Evolutionary conservation across 192 early-diverging fungal genomes (phyloP).

Genomic region (Paraglomus brasilianum): DNA sequence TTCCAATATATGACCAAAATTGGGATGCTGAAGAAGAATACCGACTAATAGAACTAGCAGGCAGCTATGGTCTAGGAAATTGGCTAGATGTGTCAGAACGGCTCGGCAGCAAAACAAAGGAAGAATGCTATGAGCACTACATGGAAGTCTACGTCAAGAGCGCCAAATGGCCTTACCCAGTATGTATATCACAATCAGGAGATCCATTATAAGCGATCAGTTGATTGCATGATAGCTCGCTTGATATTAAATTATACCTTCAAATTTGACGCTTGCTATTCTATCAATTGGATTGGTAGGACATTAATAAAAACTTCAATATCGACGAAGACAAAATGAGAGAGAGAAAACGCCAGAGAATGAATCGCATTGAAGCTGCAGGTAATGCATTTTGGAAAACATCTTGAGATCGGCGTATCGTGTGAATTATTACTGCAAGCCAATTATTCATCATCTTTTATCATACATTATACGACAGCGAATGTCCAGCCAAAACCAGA

Average conservation of each 20-base stretch:
- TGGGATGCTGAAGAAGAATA: conserved; percentile 98
- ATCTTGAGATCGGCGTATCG: not conserved
- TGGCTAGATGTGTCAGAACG: conserved; percentile 94
- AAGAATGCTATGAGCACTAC: conserved; percentile 89
- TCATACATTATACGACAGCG: too few relatives aligned
- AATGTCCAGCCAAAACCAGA: too few relatives aligned
- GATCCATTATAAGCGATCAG: too few relatives aligned
- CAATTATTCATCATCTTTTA: not conserved
- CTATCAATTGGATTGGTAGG: conserved; percentile 33
- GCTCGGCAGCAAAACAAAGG: conserved; percentile 86
- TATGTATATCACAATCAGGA: conserved; percentile 43
- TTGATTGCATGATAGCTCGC: not conserved
- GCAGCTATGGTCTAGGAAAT: conserved; percentile 92
- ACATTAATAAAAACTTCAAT: conserved; percentile 70
- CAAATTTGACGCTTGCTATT: not conserved
- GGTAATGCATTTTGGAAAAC: too few relatives aligned
- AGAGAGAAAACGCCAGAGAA: conserved; percentile 36
- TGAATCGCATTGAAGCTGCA: conserved; percentile 20
- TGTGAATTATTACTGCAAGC: not conserved
- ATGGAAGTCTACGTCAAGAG: conserved; percentile 77
- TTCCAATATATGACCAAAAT: conserved; percentile 82
- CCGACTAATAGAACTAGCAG: conserved; percentile 83
- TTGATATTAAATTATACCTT: not conserved
- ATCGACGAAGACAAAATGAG: conserved; percentile 44
- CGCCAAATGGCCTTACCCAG: conserved; percentile 78